phyloP scores from a whole-genome alignment of 2,329 filamentous ascomycete species.

The Aspergillus ibericus region DNA sequence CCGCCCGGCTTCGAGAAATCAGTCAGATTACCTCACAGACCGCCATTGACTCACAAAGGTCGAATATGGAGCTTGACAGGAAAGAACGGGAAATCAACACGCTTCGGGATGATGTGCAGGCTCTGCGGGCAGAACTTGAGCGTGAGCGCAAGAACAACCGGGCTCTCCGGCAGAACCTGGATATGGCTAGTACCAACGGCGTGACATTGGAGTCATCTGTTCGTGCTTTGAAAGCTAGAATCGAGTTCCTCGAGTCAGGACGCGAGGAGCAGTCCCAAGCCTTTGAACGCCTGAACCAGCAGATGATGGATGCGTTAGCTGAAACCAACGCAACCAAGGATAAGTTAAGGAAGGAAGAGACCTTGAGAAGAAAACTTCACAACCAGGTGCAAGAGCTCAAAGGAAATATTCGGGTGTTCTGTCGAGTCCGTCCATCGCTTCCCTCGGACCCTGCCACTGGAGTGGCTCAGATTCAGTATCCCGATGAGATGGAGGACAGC shows the following conservation, averaged over 20 bases:
- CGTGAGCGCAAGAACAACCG: constrained; percentile 64
- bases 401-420: constrained; percentile 98
- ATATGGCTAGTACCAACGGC: constrained; percentile 61
- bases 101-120: constrained; percentile 42
- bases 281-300: constrained; percentile 76
- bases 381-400: constrained; percentile 98
- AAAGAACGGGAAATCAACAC: constrained; percentile 56
- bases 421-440: constrained; percentile 79
- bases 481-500: constrained; percentile 75
- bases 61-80: constrained; percentile 49
- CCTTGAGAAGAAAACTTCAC: constrained; percentile 83
- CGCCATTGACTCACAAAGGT: constrained; percentile 40
- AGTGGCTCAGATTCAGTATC: constrained; percentile 73
- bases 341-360: constrained; percentile 89
- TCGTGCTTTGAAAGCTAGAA: constrained; percentile 74
- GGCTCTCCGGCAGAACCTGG: constrained; percentile 59
- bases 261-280: constrained; percentile 85
- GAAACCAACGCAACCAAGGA: constrained; percentile 69
- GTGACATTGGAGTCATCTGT: constrained; percentile 72
- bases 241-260: constrained; percentile 86
- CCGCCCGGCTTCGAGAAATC: constrained; percentile 41
- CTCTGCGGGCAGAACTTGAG: constrained; percentile 51
- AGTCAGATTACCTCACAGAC: constrained; percentile 35
- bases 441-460: constrained; percentile 58
- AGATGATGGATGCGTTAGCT: constrained; percentile 74